Evolutionary conservation across 2,329 filamentous ascomycete genomes (phyloP), one percentile per base, ranked within the genome.

Genomic region (Paracorniculantispora psalliotae): DNA sequence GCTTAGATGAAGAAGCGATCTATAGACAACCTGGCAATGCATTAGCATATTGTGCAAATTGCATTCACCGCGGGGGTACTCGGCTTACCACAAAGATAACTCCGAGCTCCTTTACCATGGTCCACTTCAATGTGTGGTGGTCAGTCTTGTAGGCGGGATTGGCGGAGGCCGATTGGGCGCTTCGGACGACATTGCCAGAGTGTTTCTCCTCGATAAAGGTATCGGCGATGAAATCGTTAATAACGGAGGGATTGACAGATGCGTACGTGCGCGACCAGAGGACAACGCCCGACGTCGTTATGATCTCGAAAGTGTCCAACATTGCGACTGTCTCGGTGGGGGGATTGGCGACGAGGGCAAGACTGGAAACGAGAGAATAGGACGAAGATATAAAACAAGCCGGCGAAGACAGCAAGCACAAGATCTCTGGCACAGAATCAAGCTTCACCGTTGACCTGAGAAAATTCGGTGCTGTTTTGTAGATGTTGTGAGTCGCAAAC

Each of bases 131-230:
- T 0, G 92, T 97, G 71, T 97, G 96, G 65, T 96, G 92, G 67
- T 97, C 94, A 69, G 90, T 89, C 74, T 85, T 91, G 77, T 94
- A 99, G 0, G 87, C 81, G 17, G 90, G 84, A 66, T 91, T 91
- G 53, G 76, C 78, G 17, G 83, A 77, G 15, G 85, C 81, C 7
- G 86, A 84, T 52, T 75, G 77, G 50, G 80, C 75, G 61, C 86
- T 82, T 64, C 85, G 84, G 55, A 85, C 79, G 58, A 83, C 79
- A 56, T 82, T 79, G 53, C 80, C 80, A 60, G 85, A 81, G 61
- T 84, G 83, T 73, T 90, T 92, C 79, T 97, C 93, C 76, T 99
- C 94, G 70, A 99, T 97, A 72, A 99, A 97, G 70, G 97, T 91
- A 75, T 97, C 92, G 72, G 88, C 87, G 75, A 99, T 97, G 73